Evolutionary conservation across 2,329 filamentous ascomycete species (phyloP).

Genomic region (Penicillium sp.): DNA sequence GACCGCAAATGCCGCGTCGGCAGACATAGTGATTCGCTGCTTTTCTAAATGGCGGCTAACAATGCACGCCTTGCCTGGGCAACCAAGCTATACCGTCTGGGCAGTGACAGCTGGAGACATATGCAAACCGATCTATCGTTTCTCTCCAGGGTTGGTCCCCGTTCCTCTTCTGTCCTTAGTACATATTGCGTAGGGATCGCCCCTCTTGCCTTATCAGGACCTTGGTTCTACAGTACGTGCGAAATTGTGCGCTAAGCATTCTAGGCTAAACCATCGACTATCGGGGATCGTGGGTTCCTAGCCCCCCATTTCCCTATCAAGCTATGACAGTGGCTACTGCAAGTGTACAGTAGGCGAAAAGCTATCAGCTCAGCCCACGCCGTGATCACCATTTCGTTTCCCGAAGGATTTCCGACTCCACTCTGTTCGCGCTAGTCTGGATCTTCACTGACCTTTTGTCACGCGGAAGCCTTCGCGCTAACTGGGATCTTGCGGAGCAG

Average conservation of each 20-base stretch:
- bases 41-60: conserved; percentile 8
- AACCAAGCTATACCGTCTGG: not conserved
- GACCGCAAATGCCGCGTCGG: conserved; percentile 11
- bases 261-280: not conserved
- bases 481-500: conserved; percentile 1
- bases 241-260: not conserved
- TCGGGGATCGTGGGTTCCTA: not conserved
- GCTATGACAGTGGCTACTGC: not conserved
- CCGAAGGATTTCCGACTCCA: conserved; percentile 11
- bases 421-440: conserved; percentile 11
- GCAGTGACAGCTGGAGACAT: not conserved
- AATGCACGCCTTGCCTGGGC: conserved; percentile 1
- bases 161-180: not conserved
- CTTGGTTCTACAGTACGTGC: not conserved
- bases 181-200: not conserved
- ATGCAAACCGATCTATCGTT: not conserved
- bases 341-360: not conserved
- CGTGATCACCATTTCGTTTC: not conserved
- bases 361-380: conserved; percentile 3
- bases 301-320: not conserved
- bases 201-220: not conserved
- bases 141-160: not conserved
- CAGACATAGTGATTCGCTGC: conserved; percentile 13
- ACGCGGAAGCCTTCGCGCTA: conserved; percentile 13
- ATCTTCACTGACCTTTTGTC: conserved; percentile 10